A percentile compares a stretch with the other conserved stretches of the same genome.
phyloP scores from a whole-genome alignment of 2,329 filamentous ascomycete species.

The Trichoderma asperellum region DNA sequence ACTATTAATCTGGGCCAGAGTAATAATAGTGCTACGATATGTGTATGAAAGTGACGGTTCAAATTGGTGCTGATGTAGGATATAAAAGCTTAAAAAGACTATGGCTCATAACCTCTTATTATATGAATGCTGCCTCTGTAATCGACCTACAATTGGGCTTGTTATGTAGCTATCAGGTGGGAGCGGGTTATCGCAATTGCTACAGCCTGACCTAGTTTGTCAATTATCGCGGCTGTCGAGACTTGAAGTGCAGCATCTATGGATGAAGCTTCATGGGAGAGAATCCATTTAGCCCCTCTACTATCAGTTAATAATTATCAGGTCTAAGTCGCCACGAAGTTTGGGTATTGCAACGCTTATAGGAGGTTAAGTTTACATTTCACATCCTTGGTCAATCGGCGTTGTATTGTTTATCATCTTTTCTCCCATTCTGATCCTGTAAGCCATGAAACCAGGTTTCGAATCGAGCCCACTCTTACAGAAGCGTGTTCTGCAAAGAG shows the following conservation, averaged over 20 bases:
- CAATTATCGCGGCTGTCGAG: background rate
- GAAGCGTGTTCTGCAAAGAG: constrained; percentile 28
- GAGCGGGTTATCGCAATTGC: background rate
- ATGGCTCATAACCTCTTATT: background rate
- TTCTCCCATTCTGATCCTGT: background rate
- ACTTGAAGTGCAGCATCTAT: background rate
- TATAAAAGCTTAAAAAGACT: background rate
- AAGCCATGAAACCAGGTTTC: constrained; percentile 29
- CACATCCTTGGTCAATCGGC: background rate
- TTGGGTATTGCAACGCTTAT: too few relatives aligned
- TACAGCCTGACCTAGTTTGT: background rate
- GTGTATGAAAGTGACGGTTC: constrained; percentile 1
- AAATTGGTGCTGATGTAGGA: background rate
- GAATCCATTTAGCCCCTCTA: background rate
- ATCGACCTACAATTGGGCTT: background rate
- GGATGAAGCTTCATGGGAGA: background rate
- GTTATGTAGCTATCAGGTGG: background rate
- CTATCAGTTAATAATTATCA: background rate
- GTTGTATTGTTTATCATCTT: background rate
- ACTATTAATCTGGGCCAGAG: constrained; percentile 1
- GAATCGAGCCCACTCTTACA: constrained; percentile 32
- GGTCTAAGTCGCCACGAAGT: background rate
- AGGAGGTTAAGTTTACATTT: background rate
- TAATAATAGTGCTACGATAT: constrained; percentile 3
- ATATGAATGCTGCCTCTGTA: background rate